phyloP scores from a whole-genome alignment of 139 green algal species.

The Haematococcus sp. region DNA sequence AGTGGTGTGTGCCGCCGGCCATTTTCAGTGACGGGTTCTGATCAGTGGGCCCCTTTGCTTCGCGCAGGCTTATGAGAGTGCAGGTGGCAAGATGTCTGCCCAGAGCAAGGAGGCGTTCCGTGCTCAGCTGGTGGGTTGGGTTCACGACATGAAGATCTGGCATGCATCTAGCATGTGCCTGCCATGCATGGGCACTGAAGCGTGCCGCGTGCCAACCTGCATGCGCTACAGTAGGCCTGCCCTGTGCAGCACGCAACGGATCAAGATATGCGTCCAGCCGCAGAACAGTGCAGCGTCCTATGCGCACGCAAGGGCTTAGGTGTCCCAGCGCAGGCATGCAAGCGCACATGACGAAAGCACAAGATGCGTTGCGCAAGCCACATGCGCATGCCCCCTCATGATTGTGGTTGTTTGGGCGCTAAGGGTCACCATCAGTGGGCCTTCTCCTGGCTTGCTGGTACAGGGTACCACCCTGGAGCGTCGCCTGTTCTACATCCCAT shows the following conservation, averaged over 20 bases:
- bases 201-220: no score
- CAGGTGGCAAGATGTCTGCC: slow-evolving; percentile 56
- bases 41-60: background rate
- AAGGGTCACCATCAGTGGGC: background rate
- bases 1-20: background rate
- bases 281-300: no score
- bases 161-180: background rate
- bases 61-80: slow-evolving; percentile 59
- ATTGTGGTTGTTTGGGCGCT: no score
- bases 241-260: background rate
- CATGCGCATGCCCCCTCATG: no score
- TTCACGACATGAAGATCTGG: background rate
- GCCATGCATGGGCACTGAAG: no score
- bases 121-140: slow-evolving; percentile 59
- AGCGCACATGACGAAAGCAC: no score
- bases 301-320: no score
- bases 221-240: background rate
- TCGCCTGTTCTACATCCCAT: slow-evolving; percentile 95
- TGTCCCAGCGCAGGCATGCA: no score
- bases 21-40: background rate
- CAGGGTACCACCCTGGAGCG: slow-evolving; percentile 83
- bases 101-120: slow-evolving; percentile 83
- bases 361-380: no score
- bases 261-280: background rate
- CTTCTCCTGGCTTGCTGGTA: background rate